phyloP scores from a whole-genome alignment of 257 asterid species.

The Solanum habrochaites region DNA sequence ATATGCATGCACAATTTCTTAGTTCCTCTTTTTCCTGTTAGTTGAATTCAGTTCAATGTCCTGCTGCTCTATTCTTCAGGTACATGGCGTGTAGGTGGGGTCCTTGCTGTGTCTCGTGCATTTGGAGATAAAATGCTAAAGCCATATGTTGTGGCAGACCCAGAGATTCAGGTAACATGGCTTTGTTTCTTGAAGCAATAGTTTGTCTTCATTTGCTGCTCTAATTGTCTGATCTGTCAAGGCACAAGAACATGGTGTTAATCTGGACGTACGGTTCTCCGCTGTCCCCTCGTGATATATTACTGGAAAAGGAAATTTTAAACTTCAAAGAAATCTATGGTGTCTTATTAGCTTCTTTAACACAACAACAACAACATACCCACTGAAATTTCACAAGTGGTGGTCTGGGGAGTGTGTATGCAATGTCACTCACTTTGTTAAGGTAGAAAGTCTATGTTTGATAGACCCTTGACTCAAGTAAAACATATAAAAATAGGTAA shows the following conservation, averaged over 20 bases:
- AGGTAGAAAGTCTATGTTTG: background rate
- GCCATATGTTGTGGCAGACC: constrained; percentile 64
- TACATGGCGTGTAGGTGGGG: constrained; percentile 84
- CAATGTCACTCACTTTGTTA: background rate
- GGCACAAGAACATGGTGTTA: background rate
- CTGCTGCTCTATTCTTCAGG: constrained; percentile 23
- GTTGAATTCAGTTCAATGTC: background rate
- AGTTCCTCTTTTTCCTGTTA: background rate
- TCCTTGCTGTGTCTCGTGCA: constrained; percentile 88
- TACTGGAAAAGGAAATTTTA: background rate
- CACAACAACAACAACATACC: background rate
- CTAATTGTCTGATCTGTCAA: background rate
- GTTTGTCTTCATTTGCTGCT: background rate
- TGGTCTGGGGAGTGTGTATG: background rate
- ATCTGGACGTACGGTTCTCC: background rate
- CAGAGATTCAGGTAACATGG: constrained; percentile 53
- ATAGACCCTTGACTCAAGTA: background rate
- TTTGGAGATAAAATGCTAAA: constrained; percentile 67
- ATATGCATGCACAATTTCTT: background rate
- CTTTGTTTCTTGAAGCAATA: background rate
- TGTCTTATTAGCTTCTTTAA: background rate
- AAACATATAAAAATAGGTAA: background rate
- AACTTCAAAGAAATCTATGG: background rate
- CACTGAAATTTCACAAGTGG: background rate
- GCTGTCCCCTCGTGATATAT: background rate